These are phyloP conservation scores for Sphagnum fallax DNA, from an alignment of 228 moss, liverwort and hornwort genomes.

Conservation along the genomic window DNA sequence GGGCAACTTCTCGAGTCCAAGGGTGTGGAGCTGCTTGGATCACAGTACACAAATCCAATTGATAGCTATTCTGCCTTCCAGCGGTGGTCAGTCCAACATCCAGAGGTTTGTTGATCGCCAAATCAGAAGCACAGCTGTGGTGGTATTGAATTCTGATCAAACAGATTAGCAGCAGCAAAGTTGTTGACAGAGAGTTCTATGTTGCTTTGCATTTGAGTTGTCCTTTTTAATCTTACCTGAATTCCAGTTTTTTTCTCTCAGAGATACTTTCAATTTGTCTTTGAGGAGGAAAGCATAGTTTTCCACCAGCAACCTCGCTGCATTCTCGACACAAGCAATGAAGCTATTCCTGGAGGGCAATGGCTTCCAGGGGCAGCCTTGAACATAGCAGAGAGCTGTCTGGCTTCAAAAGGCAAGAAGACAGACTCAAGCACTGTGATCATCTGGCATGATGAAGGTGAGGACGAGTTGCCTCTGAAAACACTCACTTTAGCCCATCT, in stretches of 20 bases:
- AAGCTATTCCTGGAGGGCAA: slow-evolving; percentile 45
- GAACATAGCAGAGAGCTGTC: slow-evolving; percentile 73
- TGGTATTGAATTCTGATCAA: not conserved
- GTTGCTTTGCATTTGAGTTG: too few species aligned
- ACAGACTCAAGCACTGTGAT: slow-evolving; percentile 56
- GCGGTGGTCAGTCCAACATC: slow-evolving; percentile 58
- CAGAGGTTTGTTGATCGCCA: slow-evolving; percentile 35
- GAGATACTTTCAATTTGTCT: slow-evolving; percentile 48
- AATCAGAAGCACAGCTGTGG: not conserved
- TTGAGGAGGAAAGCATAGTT: slow-evolving; percentile 43
- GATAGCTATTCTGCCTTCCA: slow-evolving; percentile 64
- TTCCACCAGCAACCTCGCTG: slow-evolving; percentile 54
- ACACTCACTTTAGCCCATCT: slow-evolving; percentile 46
- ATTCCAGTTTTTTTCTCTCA: slow-evolving; percentile 11
- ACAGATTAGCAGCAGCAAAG: too few species aligned
- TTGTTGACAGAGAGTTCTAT: too few species aligned
- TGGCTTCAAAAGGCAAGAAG: slow-evolving; percentile 46
- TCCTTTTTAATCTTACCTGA: not conserved
- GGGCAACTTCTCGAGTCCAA: slow-evolving; percentile 46
- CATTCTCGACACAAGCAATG: slow-evolving; percentile 51
- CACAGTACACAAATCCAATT: slow-evolving; percentile 47
- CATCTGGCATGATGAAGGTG: slow-evolving; percentile 67
- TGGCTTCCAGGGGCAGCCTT: slow-evolving; percentile 76
- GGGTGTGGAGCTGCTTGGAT: slow-evolving; percentile 42
- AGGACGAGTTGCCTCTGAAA: slow-evolving; percentile 63